Conservation (phyloP, 1,284 basidiomycete species). For the Farysia itapuensis region DNA sequence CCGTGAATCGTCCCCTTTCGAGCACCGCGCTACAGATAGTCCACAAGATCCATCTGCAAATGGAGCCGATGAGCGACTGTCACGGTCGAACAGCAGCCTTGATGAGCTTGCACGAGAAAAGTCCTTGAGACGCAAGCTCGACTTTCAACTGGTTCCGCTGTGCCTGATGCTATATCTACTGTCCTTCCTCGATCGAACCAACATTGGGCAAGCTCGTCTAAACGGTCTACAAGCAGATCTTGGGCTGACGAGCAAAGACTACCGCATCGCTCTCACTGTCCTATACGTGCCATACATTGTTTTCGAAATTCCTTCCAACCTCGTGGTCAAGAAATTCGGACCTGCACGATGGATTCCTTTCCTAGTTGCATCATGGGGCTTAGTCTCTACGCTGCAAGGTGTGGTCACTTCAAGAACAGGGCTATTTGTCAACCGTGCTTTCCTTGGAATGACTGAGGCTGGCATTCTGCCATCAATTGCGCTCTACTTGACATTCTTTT, state of each 20-base stretch:
- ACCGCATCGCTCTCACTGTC: slow-evolving; percentile 40
- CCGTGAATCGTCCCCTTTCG: too few relatives aligned
- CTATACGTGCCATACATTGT: slow-evolving; percentile 57
- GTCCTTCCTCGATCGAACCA: slow-evolving; percentile 43
- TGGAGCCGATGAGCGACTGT: too few relatives aligned
- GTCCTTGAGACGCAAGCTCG: slow-evolving; percentile 44
- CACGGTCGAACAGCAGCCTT: too few relatives aligned
- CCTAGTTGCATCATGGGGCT: slow-evolving; percentile 43
- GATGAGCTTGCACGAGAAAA: too few relatives aligned
- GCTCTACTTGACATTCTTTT: slow-evolving; percentile 53
- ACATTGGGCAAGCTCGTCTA: slow-evolving; percentile 46
- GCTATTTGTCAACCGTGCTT: slow-evolving; percentile 49
- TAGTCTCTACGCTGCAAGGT: slow-evolving; percentile 48
- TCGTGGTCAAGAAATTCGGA: slow-evolving; percentile 47
- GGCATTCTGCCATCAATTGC: slow-evolving; percentile 46
- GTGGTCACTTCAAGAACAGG: slow-evolving; percentile 41
- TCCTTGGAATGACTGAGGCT: slow-evolving; percentile 46
- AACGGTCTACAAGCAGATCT: slow-evolving; percentile 34
- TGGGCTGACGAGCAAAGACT: slow-evolving; percentile 26
- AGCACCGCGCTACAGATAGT: too few relatives aligned
- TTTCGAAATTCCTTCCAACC: slow-evolving; percentile 50
- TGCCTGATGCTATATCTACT: slow-evolving; percentile 42
- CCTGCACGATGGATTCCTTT: slow-evolving; percentile 44
- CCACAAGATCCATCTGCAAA: too few relatives aligned
- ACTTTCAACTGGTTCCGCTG: slow-evolving; percentile 46